phyloP scores from a whole-genome alignment of 2,329 filamentous ascomycete genomes.

The Fusarium vanettenii region DNA sequence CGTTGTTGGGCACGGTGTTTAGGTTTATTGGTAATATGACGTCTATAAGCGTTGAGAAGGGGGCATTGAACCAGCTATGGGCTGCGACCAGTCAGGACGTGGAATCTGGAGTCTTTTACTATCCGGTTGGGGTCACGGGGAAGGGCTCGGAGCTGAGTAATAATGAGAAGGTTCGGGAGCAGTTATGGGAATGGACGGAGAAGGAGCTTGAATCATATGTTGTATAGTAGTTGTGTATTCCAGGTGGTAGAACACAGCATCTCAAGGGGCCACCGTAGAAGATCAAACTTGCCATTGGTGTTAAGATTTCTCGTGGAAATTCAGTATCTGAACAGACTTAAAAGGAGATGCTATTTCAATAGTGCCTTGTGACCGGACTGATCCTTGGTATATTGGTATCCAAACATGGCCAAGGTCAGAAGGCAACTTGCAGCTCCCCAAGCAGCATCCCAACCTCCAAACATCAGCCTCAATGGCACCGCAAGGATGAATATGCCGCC shows the following conservation, averaged over 20 bases:
- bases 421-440: background rate
- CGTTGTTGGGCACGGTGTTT: conserved; percentile 43
- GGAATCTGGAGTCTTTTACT: conserved; percentile 47
- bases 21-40: conserved; percentile 34
- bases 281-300: accelerated
- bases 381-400: background rate
- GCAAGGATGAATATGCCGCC: background rate
- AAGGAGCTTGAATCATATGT: conserved; percentile 39
- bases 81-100: conserved; percentile 48
- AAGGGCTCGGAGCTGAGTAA: background rate
- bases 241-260: background rate
- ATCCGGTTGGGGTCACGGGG: conserved; percentile 43
- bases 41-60: background rate
- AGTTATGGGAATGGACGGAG: conserved; percentile 51
- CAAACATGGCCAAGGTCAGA: background rate
- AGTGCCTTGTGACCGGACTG: background rate
- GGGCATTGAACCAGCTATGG: conserved; percentile 51
- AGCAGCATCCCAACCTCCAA: background rate
- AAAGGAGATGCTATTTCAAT: background rate
- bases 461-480: background rate
- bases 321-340: background rate
- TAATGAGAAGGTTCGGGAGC: conserved; percentile 22
- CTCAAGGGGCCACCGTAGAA: background rate
- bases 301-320: background rate
- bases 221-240: background rate